Evolutionary conservation across 345 rosid species (phyloP).

Genomic region (Citrus glauca): DNA sequence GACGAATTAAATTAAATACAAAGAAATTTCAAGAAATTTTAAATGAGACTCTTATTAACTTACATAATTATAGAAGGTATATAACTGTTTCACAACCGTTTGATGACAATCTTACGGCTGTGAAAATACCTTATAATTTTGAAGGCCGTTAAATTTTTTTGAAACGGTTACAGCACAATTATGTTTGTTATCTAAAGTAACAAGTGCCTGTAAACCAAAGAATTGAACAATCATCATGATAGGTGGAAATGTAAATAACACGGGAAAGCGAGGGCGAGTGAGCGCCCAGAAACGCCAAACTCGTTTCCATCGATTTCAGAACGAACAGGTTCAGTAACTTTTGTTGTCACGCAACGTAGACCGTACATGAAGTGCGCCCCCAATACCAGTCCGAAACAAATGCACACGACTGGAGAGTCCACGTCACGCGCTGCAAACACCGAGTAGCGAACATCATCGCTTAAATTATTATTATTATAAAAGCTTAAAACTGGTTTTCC

Average conservation of each 20-base stretch:
- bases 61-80: no score
- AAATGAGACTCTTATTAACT: no score
- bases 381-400: not conserved
- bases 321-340: not conserved
- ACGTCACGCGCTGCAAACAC: constrained; percentile 6
- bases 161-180: no score
- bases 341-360: constrained; percentile 3
- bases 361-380: constrained; percentile 10
- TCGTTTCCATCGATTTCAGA: constrained; percentile 9
- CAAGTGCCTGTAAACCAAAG: not conserved
- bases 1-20: not conserved
- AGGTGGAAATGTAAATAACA: not conserved
- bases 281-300: not conserved
- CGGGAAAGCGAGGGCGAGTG: not conserved
- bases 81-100: no score
- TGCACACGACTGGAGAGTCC: not conserved
- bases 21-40: not conserved
- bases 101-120: no score
- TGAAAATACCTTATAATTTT: no score
- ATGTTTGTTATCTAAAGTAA: no score
- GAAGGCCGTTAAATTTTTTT: no score
- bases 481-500: no score
- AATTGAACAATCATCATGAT: not conserved
- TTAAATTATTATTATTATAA: not conserved
- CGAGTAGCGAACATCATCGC: not conserved